Conservation (phyloP, 164 flowering plant genomes). For the Dillenia suffruticosa region DNA sequence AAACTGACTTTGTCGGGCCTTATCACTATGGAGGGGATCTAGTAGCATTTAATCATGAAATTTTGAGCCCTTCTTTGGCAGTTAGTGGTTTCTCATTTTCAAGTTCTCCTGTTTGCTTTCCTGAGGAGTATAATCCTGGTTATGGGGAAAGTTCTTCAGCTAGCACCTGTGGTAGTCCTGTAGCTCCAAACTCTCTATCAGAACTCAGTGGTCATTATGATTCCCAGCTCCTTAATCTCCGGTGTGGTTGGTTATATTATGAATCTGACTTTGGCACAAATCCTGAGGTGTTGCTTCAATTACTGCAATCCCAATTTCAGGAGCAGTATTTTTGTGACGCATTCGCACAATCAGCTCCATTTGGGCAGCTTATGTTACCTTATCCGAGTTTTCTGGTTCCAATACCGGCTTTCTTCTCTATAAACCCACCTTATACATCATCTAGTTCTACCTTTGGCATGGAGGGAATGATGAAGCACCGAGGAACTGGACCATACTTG, state of each 20-base stretch:
- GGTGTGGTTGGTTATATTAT: conserved; percentile 33
- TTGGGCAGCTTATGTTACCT: conserved; percentile 25
- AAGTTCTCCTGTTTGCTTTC: conserved; percentile 5
- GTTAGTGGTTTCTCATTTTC: neutral
- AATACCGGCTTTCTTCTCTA: conserved; percentile 32
- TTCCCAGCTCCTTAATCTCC: conserved; percentile 24
- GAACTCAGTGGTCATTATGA: conserved; percentile 53
- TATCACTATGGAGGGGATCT: too few relatives aligned
- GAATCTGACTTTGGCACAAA: conserved; percentile 18
- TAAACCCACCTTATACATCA: conserved; percentile 24
- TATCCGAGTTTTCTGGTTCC: conserved; percentile 41
- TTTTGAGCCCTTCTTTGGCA: too few relatives aligned
- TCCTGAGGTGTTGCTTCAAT: conserved; percentile 19
- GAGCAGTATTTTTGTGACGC: conserved; percentile 35
- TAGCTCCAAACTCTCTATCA: conserved; percentile 17
- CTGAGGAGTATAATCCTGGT: conserved; percentile 15
- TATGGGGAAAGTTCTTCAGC: conserved; percentile 10
- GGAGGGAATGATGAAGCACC: conserved; percentile 59
- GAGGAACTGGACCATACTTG: conserved; percentile 81
- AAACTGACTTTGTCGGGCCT: neutral
- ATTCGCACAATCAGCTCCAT: conserved; percentile 22
- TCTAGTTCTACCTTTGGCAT: conserved; percentile 32
- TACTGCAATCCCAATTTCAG: conserved; percentile 19
- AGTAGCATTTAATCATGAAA: neutral
- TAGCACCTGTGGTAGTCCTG: conserved; percentile 9